Evolutionary conservation across 2,329 filamentous ascomycete species (phyloP), one percentile per base, ranked within the genome.

Genomic region (Penicillium janthinellum): DNA sequence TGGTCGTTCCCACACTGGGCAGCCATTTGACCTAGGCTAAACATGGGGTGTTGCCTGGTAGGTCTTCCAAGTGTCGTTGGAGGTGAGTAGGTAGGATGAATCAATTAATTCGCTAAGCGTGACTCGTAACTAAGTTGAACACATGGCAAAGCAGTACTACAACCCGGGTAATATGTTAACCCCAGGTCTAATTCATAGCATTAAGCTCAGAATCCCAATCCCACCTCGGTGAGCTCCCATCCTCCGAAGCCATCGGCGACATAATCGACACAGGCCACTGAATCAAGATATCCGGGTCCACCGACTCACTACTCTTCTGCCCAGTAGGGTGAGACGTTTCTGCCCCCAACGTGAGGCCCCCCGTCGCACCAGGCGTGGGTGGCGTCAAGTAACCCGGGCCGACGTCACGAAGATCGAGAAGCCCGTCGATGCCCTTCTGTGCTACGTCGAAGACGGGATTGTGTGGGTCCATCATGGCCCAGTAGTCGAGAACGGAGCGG

Each of bases 391-490:
- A 60, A 7, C 52, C 60, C 12, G 49, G 47, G 17, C 37, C 49
- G 15, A 25, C 50, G 5, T 51, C 55, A 35, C 34, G 42, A 3
- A 47, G 31, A 35, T 63, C 51, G 20, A 58, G 38, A 22, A 54
- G 51, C 17, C 49, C 49, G 22, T 53, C 54, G 31, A 50, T 20
- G n/a, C 56, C 54, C 2, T 59, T 52, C 6, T 49, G 54, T 4
- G 20, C 55, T 2, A 59, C 17, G 7, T 60, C 59, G 25, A 63
- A 62, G 6, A 64, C 60, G 15, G 64, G 63, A 48, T 65, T 67
- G 8, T 54, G 54, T 4, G 64, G 61, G 48, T 67, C 64, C 64
- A 67, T 67, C 64, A 67, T 67, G 3, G 61, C 53, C 64, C 64
- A 67, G 45, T 65, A 67, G 47, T 67, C 65, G 34, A 67, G 22